A percentile compares a stretch with the other conserved stretches of the same genome.
Evolutionary conservation across 257 asterid species (phyloP).

Genomic region (Solanum tacnaense): DNA sequence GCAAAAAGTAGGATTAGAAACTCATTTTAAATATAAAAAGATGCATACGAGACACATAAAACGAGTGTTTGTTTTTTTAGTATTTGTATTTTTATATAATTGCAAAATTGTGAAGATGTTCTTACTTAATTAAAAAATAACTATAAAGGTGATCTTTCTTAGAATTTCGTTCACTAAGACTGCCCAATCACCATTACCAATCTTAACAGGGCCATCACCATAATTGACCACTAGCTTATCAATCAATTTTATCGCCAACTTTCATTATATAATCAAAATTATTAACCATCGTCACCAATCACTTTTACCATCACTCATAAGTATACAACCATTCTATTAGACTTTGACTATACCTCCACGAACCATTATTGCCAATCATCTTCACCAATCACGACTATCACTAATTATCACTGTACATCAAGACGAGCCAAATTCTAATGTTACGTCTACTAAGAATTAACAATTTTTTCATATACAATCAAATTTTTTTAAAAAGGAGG

Average conservation of each 20-base stretch:
- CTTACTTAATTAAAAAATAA: not conserved
- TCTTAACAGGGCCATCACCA: not conserved
- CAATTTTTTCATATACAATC: too few species aligned
- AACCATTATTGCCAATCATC: not conserved
- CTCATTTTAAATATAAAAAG: not conserved
- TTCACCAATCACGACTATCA: not conserved
- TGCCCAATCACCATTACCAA: not conserved
- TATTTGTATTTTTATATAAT: too few species aligned
- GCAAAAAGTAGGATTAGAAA: not conserved
- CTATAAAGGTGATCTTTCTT: not conserved
- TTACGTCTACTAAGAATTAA: too few species aligned
- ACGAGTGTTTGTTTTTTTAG: not conserved
- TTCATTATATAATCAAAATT: too few species aligned
- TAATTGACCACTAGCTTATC: not conserved
- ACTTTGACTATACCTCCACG: not conserved
- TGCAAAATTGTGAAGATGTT: not conserved
- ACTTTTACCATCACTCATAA: not conserved
- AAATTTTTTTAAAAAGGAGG: not conserved
- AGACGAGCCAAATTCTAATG: not conserved
- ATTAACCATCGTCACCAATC: too few species aligned
- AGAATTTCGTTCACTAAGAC: not conserved
- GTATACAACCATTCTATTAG: not conserved
- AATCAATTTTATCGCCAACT: not conserved
- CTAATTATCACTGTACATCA: not conserved
- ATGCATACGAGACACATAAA: not conserved